phyloP scores from a whole-genome alignment of 2,329 filamentous ascomycete species.

The Colletotrichum graminicola region DNA sequence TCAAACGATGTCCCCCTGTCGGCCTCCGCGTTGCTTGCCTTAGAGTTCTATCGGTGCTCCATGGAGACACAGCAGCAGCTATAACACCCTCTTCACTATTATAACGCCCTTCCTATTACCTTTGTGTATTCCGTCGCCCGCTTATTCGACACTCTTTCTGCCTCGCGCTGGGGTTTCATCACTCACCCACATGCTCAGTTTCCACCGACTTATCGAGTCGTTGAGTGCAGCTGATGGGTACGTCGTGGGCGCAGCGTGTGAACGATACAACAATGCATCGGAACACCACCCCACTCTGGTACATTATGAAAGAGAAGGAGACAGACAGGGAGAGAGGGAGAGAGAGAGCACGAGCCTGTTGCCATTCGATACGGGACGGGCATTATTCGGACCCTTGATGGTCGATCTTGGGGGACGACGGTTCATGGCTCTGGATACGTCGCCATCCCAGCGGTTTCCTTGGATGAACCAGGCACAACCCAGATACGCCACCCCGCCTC shows the following conservation, averaged over 20 bases:
- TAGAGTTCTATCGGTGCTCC: constrained; percentile 11
- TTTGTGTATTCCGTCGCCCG: constrained; percentile 7
- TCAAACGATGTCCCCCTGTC: constrained; percentile 29
- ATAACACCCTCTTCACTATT: constrained; percentile 14
- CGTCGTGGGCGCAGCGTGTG: constrained; percentile 1
- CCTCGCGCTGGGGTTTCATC: constrained; percentile 23
- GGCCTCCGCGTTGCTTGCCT: constrained; percentile 1
- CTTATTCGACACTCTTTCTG: not conserved
- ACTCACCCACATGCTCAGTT: not conserved
- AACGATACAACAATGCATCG: constrained; percentile 10
- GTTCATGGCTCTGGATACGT: constrained; percentile 1
- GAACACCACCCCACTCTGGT: not conserved
- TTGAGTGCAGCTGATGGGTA: constrained; percentile 6
- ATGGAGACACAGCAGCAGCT: constrained; percentile 6
- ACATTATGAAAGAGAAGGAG: not conserved
- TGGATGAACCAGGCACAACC: constrained; percentile 22
- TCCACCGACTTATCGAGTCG: not conserved
- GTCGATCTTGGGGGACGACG: constrained; percentile 8
- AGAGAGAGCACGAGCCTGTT: not conserved
- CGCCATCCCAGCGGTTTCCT: not conserved
- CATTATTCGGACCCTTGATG: constrained; percentile 3
- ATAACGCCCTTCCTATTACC: constrained; percentile 17
- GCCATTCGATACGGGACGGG: constrained; percentile 3
- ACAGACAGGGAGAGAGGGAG: not conserved
- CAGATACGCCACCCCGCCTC: not conserved